phyloP scores from a whole-genome alignment of 768 basidiomycete genomes.

The Gautieria morchelliformis region DNA sequence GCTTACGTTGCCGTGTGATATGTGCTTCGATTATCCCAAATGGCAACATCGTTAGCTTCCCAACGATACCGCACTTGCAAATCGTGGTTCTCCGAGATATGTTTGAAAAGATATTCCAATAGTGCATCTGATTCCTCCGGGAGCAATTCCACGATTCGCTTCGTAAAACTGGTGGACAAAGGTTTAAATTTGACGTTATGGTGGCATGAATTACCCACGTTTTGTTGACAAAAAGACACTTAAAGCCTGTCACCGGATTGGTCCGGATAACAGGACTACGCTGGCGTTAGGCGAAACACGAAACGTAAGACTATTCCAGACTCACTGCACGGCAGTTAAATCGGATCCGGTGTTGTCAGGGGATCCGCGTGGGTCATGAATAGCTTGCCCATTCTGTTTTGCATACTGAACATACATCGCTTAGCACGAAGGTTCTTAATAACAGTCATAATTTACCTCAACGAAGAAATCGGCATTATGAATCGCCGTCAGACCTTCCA shows the following conservation, averaged over 20 bases:
- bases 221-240: constrained; percentile 45
- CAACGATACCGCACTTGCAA: constrained; percentile 46
- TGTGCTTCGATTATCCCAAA: constrained; percentile 52
- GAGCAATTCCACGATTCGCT: constrained; percentile 41
- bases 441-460: constrained; percentile 18
- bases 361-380: constrained; percentile 38
- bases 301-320: not conserved
- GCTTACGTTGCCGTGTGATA: constrained; percentile 31
- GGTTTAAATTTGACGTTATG: not conserved
- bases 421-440: not conserved
- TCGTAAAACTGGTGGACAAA: constrained; percentile 35
- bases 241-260: constrained; percentile 53
- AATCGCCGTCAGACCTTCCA: constrained; percentile 49
- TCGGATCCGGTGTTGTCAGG: constrained; percentile 42
- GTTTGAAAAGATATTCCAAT: constrained; percentile 38
- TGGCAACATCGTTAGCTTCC: constrained; percentile 42
- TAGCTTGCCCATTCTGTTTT: constrained; percentile 17
- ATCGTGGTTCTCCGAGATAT: constrained; percentile 50
- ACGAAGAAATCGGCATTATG: constrained; percentile 39
- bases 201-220: constrained; percentile 20
- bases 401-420: constrained; percentile 20
- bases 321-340: constrained; percentile 42
- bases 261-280: constrained; percentile 39
- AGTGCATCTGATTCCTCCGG: constrained; percentile 44
- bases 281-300: not conserved